Conservation (phyloP, 106 monocot genomes). For the Alisma plantagoaquatica region DNA sequence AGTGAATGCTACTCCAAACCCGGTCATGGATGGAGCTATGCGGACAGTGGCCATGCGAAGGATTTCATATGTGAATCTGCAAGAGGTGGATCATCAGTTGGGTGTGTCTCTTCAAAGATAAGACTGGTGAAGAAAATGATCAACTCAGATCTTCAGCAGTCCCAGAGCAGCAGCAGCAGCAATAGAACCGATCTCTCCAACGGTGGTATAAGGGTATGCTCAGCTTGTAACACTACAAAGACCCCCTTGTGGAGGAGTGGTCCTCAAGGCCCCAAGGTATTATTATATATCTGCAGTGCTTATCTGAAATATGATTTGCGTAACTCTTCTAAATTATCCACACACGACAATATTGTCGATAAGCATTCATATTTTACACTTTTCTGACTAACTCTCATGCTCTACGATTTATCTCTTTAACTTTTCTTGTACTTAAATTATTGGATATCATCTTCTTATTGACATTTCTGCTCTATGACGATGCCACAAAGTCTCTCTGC, state of each 20-base stretch:
- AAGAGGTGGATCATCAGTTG: no score
- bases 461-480: neutral
- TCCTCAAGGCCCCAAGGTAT: constrained; percentile 25
- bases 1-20: no score
- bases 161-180: neutral
- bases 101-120: constrained; percentile 19
- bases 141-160: constrained; percentile 7
- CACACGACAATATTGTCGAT: neutral
- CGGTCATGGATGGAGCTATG: no score
- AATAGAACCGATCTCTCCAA: neutral
- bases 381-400: no score
- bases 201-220: constrained; percentile 7
- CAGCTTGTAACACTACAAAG: constrained; percentile 24
- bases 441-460: no score
- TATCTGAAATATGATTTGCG: neutral
- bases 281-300: neutral
- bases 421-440: no score
- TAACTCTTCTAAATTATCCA: neutral
- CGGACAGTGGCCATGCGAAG: no score
- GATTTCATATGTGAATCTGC: no score
- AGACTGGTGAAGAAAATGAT: constrained; percentile 17
- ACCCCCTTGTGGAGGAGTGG: constrained; percentile 25
- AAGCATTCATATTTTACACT: no score
- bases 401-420: no score
- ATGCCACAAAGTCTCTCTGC: constrained; percentile 14